Evolutionary conservation across 306 rosid genomes (phyloP).

Genomic region (Amphicarpaea edgeworthii): DNA sequence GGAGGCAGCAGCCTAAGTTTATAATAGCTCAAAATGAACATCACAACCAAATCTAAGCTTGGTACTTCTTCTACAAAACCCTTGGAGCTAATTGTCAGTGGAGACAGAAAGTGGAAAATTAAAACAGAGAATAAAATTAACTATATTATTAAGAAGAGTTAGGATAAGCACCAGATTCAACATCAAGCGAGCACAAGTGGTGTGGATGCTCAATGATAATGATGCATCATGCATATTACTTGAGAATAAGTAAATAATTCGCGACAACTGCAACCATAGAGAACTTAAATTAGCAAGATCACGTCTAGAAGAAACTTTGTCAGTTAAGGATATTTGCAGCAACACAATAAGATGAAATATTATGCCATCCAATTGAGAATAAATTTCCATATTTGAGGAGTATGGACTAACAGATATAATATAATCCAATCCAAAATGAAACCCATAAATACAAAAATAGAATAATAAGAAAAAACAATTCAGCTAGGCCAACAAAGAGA

Average conservation of each 20-base stretch:
- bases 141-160: slow-evolving; percentile 41
- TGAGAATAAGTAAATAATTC: slow-evolving; percentile 95
- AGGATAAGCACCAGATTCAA: slow-evolving; percentile 83
- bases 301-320: slow-evolving; percentile 3
- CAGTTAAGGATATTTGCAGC: slow-evolving; percentile 35
- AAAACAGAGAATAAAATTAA: slow-evolving; percentile 32
- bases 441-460: background rate
- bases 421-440: slow-evolving; percentile 17
- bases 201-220: slow-evolving; percentile 93
- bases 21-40: slow-evolving; percentile 26
- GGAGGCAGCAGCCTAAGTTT: slow-evolving; percentile 15
- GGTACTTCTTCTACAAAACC: slow-evolving; percentile 30
- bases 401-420: background rate
- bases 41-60: slow-evolving; percentile 14
- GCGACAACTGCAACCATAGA: slow-evolving; percentile 80
- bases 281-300: slow-evolving; percentile 40
- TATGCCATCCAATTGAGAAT: background rate
- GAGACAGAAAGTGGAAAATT: slow-evolving; percentile 27
- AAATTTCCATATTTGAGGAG: slow-evolving; percentile 7
- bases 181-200: slow-evolving; percentile 99
- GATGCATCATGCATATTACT: slow-evolving; percentile 99
- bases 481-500: slow-evolving; percentile 8
- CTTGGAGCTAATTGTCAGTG: background rate
- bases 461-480: background rate
- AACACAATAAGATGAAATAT: slow-evolving; percentile 12